Conservation (phyloP, 2,329 filamentous ascomycete genomes). For the Penicillium janthinellum region DNA sequence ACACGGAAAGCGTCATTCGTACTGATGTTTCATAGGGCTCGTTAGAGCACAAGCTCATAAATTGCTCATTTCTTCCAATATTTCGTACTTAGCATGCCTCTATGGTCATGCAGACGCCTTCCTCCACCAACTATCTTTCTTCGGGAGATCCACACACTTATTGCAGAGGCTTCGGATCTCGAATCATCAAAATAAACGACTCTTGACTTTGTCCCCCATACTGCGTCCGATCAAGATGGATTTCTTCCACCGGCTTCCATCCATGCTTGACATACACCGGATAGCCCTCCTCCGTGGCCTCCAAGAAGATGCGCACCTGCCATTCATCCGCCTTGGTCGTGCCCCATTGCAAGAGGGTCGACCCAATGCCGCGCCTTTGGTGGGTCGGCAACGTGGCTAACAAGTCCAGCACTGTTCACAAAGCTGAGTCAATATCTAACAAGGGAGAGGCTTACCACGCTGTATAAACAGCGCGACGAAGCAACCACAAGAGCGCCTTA, state of each 20-base stretch:
- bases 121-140: neutral
- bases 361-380: conserved; percentile 52
- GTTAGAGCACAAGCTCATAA: no score
- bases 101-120: no score
- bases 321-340: conserved; percentile 49
- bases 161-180: conserved; percentile 18
- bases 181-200: conserved; percentile 30
- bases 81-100: no score
- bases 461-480: no score
- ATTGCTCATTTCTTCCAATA: no score
- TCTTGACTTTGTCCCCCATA: conserved; percentile 30
- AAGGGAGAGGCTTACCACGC: neutral
- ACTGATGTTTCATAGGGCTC: no score
- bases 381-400: conserved; percentile 47
- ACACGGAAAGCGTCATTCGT: no score
- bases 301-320: conserved; percentile 51
- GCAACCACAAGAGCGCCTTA: conserved; percentile 10
- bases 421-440: neutral
- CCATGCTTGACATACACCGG: conserved; percentile 54
- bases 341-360: conserved; percentile 53
- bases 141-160: neutral
- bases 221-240: conserved; percentile 38
- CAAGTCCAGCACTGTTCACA: conserved; percentile 45
- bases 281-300: conserved; percentile 53
- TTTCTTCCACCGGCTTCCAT: conserved; percentile 45